Evolutionary conservation across 2,329 filamentous ascomycete species (phyloP).

Genomic region (Periconia sp.): DNA sequence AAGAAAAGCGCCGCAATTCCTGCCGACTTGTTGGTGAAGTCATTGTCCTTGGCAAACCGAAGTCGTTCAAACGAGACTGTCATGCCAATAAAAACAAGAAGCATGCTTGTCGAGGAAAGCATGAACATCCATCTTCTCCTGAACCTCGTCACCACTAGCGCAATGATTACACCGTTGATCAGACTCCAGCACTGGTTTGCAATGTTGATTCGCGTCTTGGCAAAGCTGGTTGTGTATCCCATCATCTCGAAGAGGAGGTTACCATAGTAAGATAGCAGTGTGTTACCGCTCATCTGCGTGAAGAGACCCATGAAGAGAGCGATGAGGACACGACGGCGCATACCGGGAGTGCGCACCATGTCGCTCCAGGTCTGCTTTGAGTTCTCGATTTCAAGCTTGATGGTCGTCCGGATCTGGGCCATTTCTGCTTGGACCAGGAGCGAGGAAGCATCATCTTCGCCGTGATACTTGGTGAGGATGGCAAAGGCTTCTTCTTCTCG

Average conservation of each 20-base stretch:
- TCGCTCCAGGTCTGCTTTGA: conserved; percentile 62
- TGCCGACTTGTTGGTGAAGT: conserved; percentile 41
- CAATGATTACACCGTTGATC: conserved; percentile 45
- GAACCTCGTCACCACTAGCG: conserved; percentile 50
- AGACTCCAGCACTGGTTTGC: conserved; percentile 51
- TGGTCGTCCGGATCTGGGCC: conserved; percentile 64
- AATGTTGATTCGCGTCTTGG: conserved; percentile 51
- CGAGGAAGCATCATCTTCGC: conserved; percentile 48
- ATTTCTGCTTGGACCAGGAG: conserved; percentile 61
- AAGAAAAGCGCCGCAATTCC: conserved; percentile 59
- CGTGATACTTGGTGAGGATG: conserved; percentile 50
- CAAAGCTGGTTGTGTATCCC: conserved; percentile 42
- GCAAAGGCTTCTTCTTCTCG: conserved; percentile 51
- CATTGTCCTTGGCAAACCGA: conserved; percentile 20
- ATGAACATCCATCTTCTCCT: conserved; percentile 53
- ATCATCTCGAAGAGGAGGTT: conserved; percentile 48
- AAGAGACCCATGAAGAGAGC: conserved; percentile 40
- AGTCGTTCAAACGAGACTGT: conserved; percentile 57
- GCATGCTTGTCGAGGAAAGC: conserved; percentile 58
- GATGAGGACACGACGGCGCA: conserved; percentile 43
- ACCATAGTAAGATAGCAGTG: conserved; percentile 45
- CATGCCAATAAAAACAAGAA: conserved; percentile 62
- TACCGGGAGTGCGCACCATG: conserved; percentile 56
- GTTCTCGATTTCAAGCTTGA: conserved; percentile 61
- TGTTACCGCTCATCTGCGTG: conserved; percentile 51